These are phyloP conservation scores for Penicillium sp. DNA, from an alignment of 2,329 filamentous ascomycete genomes.

Conservation along the genomic window DNA sequence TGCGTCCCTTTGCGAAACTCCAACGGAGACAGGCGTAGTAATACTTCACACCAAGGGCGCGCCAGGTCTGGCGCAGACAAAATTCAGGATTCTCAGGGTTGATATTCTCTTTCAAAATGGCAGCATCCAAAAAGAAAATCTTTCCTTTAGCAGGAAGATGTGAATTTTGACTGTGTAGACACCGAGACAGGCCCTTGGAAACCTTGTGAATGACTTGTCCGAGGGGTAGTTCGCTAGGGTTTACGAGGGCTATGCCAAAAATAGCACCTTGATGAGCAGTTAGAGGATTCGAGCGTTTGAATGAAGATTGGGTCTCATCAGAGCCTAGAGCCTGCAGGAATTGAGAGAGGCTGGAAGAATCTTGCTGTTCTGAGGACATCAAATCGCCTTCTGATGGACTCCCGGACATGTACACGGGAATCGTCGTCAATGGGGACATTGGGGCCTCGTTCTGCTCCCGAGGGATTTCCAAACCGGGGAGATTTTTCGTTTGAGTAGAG, in stretches of 20 bases:
- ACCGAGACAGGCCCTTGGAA: constrained; percentile 26
- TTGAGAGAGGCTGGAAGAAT: constrained; percentile 8
- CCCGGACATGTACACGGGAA: constrained; percentile 36
- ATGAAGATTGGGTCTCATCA: constrained; percentile 4
- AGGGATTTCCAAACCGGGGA: not conserved
- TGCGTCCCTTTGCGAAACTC: not conserved
- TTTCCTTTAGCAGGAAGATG: constrained; percentile 30
- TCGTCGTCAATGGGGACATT: constrained; percentile 34
- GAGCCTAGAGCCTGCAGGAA: constrained; percentile 30
- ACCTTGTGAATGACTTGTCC: constrained; percentile 34
- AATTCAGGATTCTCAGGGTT: constrained; percentile 29
- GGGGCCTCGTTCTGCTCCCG: constrained; percentile 1
- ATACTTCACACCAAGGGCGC: constrained; percentile 33
- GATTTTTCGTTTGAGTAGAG: not conserved
- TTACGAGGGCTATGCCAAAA: constrained; percentile 40
- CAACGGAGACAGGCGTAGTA: constrained; percentile 43
- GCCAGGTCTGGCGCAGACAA: constrained; percentile 38
- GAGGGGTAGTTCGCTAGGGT: constrained; percentile 27
- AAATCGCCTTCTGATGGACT: constrained; percentile 1
- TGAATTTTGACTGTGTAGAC: constrained; percentile 11
- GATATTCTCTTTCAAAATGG: constrained; percentile 27
- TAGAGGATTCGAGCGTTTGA: constrained; percentile 32
- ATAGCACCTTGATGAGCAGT: constrained; percentile 23
- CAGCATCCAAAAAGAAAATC: constrained; percentile 43
- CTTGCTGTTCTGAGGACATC: not conserved